Evolutionary conservation across 116 monocot species (phyloP), one percentile per base, ranked within the genome.

Genomic region (Cymodocea nodosa): DNA sequence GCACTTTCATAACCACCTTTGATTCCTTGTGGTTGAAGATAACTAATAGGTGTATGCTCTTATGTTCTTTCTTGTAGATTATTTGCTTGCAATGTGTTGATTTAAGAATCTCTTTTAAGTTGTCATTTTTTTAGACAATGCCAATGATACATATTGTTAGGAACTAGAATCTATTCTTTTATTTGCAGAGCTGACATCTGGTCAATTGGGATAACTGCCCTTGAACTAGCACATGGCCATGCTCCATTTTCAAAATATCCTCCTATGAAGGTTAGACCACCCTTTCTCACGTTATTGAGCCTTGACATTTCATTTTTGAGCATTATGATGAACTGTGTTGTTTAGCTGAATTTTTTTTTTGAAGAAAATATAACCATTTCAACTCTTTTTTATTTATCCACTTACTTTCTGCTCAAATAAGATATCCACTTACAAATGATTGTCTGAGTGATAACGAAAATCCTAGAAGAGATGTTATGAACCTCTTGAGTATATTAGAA

Each of bases 161-260:
- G 30, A 23, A 30, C 25, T 24, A 65, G 50, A 30, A 60, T 22
- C 50, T 65, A 51, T 49, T 9, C 15, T 66, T 39, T 52, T 30
- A 23, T 35, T 5, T 72, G 63, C 88, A 93, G 93, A 83, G 98
- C 91, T 77, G 98, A 98, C 65, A 71, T 77, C 1, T 77, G 77
- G 77, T 77, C 77, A 2, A 57, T 77, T 67, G 77, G 77, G 22
- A 77, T 98, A 77, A 92, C 98, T 60, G 98, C 98, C 18, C 71
- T 98, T 62, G 98, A 98, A 71, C 80, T 98, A 48, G 92, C 98
- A 40, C 98, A 98, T 75, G 98, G 98, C 13, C 98, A 98, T 73
- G 98, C 98, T 50, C 98, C 98, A 61, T 90, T 98, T 70, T 97
- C 97, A 2, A 97, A 97, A 68, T 91, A 97, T 74, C 97, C 97